phyloP scores from a whole-genome alignment of 441 rosid species.

The Rhodomyrtus psidioides region DNA sequence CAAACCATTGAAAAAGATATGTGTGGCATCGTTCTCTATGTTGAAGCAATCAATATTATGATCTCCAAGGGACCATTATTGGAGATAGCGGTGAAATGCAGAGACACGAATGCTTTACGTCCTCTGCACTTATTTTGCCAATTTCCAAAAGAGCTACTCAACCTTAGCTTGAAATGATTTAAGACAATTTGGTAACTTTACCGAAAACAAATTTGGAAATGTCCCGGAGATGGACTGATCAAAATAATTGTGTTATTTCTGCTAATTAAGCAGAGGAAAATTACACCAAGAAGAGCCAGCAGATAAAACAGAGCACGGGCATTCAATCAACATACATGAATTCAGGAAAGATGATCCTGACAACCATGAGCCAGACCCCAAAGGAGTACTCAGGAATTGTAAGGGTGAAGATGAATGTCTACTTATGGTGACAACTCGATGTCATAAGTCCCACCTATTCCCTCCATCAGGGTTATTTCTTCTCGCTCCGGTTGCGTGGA shows the following conservation, averaged over 20 bases:
- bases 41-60: neutral
- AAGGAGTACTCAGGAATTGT: too few species aligned
- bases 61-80: neutral
- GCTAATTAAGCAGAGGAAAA: neutral
- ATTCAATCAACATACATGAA: neutral
- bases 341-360: neutral
- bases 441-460: neutral
- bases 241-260: neutral
- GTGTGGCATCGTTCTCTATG: neutral
- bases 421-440: too few species aligned
- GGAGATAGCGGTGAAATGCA: neutral
- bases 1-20: neutral
- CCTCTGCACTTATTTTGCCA: neutral
- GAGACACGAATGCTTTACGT: neutral
- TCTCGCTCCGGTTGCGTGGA: neutral
- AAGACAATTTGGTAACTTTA: neutral
- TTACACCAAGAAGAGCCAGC: neutral
- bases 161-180: neutral
- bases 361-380: neutral
- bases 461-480: neutral
- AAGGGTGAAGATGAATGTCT: too few species aligned
- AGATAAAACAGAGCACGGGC: neutral
- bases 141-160: neutral
- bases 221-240: neutral
- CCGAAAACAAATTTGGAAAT: neutral